Percentiles rank a stretch among this genome's conserved stretches.
These are phyloP conservation scores for Candolleomyces aberdarensis DNA, from an alignment of 768 basidiomycete genomes.

Conservation along the genomic window DNA sequence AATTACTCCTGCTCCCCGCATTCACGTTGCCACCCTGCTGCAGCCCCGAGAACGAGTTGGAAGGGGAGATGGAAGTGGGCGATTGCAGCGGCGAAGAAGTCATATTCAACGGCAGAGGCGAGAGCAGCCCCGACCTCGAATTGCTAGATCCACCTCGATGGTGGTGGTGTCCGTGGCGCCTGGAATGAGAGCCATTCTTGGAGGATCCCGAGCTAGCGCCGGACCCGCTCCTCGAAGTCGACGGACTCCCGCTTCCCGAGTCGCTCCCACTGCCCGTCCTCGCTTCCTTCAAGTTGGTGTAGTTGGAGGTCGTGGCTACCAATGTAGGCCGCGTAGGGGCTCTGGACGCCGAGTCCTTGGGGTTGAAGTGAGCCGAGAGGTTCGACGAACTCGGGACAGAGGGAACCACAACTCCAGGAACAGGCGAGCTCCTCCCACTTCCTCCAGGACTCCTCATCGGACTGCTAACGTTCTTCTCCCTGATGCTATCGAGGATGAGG, in stretches of 20 bases:
- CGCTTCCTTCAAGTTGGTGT: background rate
- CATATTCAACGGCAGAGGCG: background rate
- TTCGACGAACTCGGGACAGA: no score
- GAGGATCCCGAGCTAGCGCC: background rate
- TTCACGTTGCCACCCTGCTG: background rate
- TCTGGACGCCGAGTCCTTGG: no score
- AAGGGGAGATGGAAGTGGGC: no score
- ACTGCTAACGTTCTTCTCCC: slow-evolving; percentile 23
- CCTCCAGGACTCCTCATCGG: no score
- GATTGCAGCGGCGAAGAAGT: background rate
- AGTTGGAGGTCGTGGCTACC: no score
- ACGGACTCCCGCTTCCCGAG: background rate
- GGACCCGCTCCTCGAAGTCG: background rate
- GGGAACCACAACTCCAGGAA: background rate
- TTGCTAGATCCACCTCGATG: background rate
- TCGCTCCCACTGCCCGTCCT: background rate
- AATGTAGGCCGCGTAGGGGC: no score
- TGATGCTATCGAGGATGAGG: slow-evolving; percentile 19
- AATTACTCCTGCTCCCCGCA: background rate
- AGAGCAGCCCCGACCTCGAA: background rate
- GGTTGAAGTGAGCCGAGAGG: no score
- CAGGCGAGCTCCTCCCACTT: slow-evolving; percentile 4
- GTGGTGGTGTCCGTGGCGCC: background rate
- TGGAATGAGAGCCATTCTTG: no score
- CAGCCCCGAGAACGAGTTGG: no score